A percentile compares a stretch with the other conserved stretches of the same genome.
Evolutionary conservation across 2,329 filamentous ascomycete species (phyloP).

Genomic region (Xylariaceae sp.): DNA sequence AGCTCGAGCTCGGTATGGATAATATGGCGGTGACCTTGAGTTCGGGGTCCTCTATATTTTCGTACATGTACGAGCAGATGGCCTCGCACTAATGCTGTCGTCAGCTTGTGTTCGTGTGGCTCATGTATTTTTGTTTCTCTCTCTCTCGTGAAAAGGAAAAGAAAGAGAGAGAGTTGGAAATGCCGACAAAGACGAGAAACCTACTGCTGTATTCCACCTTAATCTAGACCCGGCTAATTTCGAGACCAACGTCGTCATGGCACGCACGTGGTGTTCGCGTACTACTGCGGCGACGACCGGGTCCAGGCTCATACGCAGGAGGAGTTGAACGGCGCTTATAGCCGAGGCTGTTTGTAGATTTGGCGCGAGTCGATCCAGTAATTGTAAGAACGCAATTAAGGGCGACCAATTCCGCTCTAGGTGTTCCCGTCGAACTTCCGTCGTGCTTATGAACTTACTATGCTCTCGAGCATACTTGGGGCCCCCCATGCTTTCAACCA

Average conservation of each 20-base stretch:
- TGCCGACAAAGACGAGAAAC: slow-evolving; percentile 19
- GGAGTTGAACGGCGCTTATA: slow-evolving; percentile 39
- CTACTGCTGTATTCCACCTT: slow-evolving; percentile 40
- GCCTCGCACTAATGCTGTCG: slow-evolving; percentile 41
- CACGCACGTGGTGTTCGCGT: slow-evolving; percentile 24
- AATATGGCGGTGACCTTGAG: slow-evolving; percentile 55
- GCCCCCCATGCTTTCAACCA: slow-evolving; percentile 58
- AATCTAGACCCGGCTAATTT: slow-evolving; percentile 35
- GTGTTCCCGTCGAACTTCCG: slow-evolving; percentile 29
- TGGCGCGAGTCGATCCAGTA: slow-evolving; percentile 37
- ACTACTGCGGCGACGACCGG: slow-evolving; percentile 35
- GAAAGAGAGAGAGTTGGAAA: neutral
- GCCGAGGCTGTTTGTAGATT: slow-evolving; percentile 33
- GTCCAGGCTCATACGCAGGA: slow-evolving; percentile 53
- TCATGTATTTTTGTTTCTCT: neutral
- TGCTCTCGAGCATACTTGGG: slow-evolving; percentile 38
- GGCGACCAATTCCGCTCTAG: slow-evolving; percentile 41
- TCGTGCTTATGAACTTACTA: slow-evolving; percentile 23
- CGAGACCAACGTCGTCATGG: slow-evolving; percentile 40
- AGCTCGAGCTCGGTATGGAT: slow-evolving; percentile 50
- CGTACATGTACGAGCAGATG: slow-evolving; percentile 43
- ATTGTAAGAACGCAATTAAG: slow-evolving; percentile 39
- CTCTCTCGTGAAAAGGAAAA: neutral
- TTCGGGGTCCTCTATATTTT: slow-evolving; percentile 41
- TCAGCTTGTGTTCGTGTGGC: neutral